Percentiles rank a stretch among this genome's conserved stretches.
phyloP scores from a whole-genome alignment of 805 yeast genomes.

The Saturnispora kantuleensis region DNA sequence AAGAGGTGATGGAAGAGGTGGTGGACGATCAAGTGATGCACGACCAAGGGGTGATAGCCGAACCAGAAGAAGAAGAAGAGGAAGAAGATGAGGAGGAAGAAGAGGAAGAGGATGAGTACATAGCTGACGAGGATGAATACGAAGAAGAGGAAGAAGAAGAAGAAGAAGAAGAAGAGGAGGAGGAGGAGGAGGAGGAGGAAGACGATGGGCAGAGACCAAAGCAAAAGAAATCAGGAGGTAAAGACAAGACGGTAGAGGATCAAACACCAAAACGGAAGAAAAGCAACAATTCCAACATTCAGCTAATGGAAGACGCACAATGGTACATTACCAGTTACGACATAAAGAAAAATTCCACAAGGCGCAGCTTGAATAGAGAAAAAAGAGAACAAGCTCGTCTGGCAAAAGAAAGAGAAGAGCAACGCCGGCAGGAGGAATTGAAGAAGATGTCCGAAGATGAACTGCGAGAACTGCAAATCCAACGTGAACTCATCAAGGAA shows the following conservation, averaged over 20 bases:
- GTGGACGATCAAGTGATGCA: background rate
- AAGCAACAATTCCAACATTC: no score
- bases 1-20: background rate
- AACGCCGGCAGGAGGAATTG: conserved; percentile 7
- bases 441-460: conserved; percentile 10
- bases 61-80: background rate
- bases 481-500: conserved; percentile 1
- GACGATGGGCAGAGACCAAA: no score
- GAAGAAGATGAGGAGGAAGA: background rate
- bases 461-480: conserved; percentile 10
- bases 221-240: no score
- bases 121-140: background rate
- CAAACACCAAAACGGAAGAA: no score
- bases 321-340: no score
- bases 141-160: background rate
- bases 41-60: background rate
- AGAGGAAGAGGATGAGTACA: background rate
- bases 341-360: no score
- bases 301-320: no score
- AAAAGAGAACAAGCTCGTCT: background rate
- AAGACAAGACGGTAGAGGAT: no score
- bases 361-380: background rate
- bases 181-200: background rate
- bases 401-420: conserved; percentile 2
- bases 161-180: background rate